Evolutionary conservation across 768 basidiomycete species (phyloP).

Genomic region (Leccinellum luteum): DNA sequence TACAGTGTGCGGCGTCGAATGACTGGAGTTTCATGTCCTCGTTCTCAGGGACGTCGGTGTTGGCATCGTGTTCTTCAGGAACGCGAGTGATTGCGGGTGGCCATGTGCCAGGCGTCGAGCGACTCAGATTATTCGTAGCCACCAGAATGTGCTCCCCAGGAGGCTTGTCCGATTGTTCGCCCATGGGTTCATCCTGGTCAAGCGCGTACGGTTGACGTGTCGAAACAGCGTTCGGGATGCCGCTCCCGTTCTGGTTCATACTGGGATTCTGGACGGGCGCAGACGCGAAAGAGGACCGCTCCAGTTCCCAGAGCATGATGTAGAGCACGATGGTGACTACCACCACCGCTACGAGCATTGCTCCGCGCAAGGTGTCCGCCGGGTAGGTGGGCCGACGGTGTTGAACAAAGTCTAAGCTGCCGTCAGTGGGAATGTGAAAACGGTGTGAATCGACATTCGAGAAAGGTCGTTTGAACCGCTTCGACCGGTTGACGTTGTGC

Average conservation of each 20-base stretch:
- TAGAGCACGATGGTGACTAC: slow-evolving; percentile 19
- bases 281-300: slow-evolving; percentile 7
- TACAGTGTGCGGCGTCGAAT: slow-evolving; percentile 25
- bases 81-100: slow-evolving; percentile 36
- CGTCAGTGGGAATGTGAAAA: not conserved
- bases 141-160: too few relatives aligned
- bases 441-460: not conserved
- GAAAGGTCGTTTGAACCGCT: slow-evolving; percentile 10
- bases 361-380: slow-evolving; percentile 12
- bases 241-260: not conserved
- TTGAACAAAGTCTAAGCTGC: slow-evolving; percentile 1
- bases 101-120: slow-evolving; percentile 15
- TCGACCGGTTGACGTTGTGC: not conserved
- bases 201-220: not conserved
- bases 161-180: not conserved
- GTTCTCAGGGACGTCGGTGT: not conserved
- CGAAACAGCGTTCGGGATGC: not conserved
- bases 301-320: too few relatives aligned
- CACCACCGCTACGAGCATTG: slow-evolving; percentile 17
- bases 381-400: not conserved
- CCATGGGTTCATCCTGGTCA: not conserved
- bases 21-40: not conserved
- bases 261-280: not conserved
- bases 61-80: slow-evolving; percentile 21
- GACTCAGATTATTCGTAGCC: not conserved